Evolutionary conservation across 1,284 basidiomycete species (phyloP), one percentile per base, ranked within the genome.

Genomic region (Ceratobasidium sp.): DNA sequence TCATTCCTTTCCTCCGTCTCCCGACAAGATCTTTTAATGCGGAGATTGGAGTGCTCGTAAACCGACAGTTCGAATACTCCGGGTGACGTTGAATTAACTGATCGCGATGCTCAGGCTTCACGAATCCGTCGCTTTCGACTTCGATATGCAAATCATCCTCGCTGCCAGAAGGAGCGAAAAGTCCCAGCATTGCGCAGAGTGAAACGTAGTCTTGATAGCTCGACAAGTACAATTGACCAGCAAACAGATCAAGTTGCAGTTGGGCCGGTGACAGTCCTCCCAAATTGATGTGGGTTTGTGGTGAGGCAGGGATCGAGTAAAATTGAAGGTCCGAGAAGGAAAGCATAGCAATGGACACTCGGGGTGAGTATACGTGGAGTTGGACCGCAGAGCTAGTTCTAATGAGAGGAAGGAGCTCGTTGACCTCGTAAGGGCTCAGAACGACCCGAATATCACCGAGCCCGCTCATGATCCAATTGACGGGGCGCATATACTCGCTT

Each of bases 361-460:
- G 75, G 0, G 82, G 79, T 0, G 80, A 72, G 70, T 82, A 84
- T 1, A 80, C 33, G 67, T 84, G 82, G 3, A 84, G 75, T 56
- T 74, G 74, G 2, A 82, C 79, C 0, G 56, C 47, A 5, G 69
- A 66, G 71, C 76, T 78, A 21, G 57, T 64, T 49, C 75, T 77
- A 54, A 83, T 80, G 0, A 8, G 8, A 11, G 77, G 77, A 1
- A 84, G 73, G 27, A 84, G 74, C 42, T 69, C 60, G 50, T 84
- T 78, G 47, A 73, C 81, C 68, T 85, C 83, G 60, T 73, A 78
- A 0, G 83, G 81, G 69, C 84, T 68, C 16, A 80, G 70, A 36
- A 85, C 77, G 0, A 82, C 71, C 16, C 27, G 16, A 7, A 30
- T 16, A 9, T 67, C 27, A 0, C 77, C 29, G 1, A 36, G 53